These are phyloP conservation scores for Phytophthora sojae DNA, from an alignment of 352 stramenopile species.

Conservation along the genomic window DNA sequence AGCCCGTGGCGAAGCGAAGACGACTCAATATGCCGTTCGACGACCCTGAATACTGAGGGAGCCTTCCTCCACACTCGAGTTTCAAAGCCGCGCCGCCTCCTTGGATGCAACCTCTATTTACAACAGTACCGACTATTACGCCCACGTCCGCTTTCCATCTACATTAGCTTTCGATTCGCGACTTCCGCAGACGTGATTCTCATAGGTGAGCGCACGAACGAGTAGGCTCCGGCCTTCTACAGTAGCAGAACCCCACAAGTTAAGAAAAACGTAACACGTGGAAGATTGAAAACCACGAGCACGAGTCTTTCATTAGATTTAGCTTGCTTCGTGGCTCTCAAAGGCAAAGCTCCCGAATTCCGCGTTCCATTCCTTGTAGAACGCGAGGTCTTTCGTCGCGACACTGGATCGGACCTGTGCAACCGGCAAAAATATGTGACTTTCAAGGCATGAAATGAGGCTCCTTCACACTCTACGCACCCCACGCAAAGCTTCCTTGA, in stretches of 20 bases:
- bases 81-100: conserved; percentile 6
- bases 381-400: conserved; percentile 92
- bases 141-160: conserved; percentile 17
- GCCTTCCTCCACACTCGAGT: conserved; percentile 3
- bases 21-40: conserved; percentile 87
- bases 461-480: conserved; percentile 40
- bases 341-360: conserved; percentile 93
- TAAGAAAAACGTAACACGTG: conserved; percentile 30
- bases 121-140: conserved; percentile 34
- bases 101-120: conserved; percentile 50
- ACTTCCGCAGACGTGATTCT: conserved; percentile 7
- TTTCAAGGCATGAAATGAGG: not conserved
- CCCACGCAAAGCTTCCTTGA: conserved; percentile 91
- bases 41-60: conserved; percentile 66
- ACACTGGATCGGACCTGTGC: conserved; percentile 95
- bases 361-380: conserved; percentile 94
- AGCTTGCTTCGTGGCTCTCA: conserved; percentile 58
- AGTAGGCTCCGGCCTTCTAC: not conserved
- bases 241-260: conserved; percentile 14
- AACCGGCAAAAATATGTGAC: conserved; percentile 2
- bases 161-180: conserved; percentile 21
- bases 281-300: conserved; percentile 30
- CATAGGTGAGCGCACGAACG: conserved; percentile 18
- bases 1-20: conserved; percentile 72
- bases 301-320: not conserved